Conservation (phyloP, 805 yeast species). For the Candida nemodendra region DNA sequence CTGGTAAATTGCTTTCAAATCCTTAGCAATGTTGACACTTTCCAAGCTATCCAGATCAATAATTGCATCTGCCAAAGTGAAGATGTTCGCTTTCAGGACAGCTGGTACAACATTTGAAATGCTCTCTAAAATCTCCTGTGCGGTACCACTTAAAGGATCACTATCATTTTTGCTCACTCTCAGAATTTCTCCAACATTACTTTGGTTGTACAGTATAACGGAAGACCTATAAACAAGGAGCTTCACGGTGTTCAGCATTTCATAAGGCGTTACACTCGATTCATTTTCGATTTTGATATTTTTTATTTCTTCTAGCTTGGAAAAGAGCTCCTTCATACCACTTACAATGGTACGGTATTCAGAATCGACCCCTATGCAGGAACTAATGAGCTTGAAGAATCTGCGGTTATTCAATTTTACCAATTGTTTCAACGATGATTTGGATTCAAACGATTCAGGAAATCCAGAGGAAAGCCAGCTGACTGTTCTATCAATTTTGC, state of each 20-base stretch:
- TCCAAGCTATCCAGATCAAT: constrained; percentile 2
- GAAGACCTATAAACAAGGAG: constrained; percentile 62
- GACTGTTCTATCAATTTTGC: constrained; percentile 52
- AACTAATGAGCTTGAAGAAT: constrained; percentile 51
- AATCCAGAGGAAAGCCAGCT: constrained; percentile 60
- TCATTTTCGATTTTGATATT: constrained; percentile 35
- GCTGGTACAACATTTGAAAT: constrained; percentile 62
- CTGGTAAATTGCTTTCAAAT: constrained; percentile 60
- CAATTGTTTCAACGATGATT: constrained; percentile 51
- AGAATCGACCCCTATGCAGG: constrained; percentile 54
- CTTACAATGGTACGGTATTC: constrained; percentile 60
- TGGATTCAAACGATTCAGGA: constrained; percentile 49
- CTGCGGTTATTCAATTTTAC: constrained; percentile 57
- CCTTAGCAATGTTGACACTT: constrained; percentile 29
- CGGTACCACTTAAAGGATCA: constrained; percentile 31
- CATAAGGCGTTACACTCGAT: constrained; percentile 41
- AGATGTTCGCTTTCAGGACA: constrained; percentile 59
- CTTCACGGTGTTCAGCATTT: constrained; percentile 52
- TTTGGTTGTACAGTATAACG: constrained; percentile 59
- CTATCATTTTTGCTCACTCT: constrained; percentile 38
- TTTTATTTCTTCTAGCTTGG: constrained; percentile 53
- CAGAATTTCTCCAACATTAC: constrained; percentile 58
- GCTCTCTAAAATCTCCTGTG: constrained; percentile 56
- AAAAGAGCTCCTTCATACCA: constrained; percentile 61
- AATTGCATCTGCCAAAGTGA: constrained; percentile 40